Conservation (phyloP, 495 filamentous ascomycete species). For the Thermothielavioides terrestris region DNA sequence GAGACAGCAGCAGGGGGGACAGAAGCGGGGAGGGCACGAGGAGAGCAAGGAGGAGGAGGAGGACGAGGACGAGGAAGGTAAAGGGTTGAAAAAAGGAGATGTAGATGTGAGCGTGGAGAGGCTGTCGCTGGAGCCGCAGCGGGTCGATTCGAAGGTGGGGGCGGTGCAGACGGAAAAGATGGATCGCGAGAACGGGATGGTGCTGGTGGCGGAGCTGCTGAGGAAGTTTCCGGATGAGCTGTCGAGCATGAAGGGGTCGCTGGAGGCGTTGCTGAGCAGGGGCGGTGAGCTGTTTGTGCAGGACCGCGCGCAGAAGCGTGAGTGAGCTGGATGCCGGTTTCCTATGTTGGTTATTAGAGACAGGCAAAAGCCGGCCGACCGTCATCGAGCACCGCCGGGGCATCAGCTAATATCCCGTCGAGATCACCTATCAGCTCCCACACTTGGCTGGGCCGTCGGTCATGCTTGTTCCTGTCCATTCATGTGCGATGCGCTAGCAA, state of each 20-base stretch:
- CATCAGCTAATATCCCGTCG: too few relatives aligned
- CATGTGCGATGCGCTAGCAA: conserved; percentile 32
- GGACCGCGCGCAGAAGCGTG: conserved; percentile 11
- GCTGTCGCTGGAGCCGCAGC: conserved; percentile 30
- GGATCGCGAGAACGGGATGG: conserved; percentile 57
- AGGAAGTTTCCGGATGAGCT: conserved; percentile 38
- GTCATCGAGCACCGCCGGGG: too few relatives aligned
- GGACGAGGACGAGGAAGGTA: conserved; percentile 18
- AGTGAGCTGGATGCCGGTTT: background rate
- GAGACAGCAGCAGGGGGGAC: too few relatives aligned
- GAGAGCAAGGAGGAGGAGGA: conserved; percentile 7
- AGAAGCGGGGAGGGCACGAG: too few relatives aligned
- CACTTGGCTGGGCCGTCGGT: conserved; percentile 16
- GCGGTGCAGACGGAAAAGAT: conserved; percentile 27
- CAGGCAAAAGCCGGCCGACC: too few relatives aligned
- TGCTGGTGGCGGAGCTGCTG: conserved; percentile 53
- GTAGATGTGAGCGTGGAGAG: conserved; percentile 4
- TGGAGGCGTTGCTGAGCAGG: conserved; percentile 28
- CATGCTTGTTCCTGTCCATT: conserved; percentile 34
- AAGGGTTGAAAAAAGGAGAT: conserved; percentile 17
- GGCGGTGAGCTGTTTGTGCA: conserved; percentile 28
- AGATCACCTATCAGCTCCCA: too few relatives aligned
- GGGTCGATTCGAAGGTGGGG: conserved; percentile 16
- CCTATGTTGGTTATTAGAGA: background rate
- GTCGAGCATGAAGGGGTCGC: conserved; percentile 21